These are phyloP conservation scores for Mycena olivaceomarginata DNA, from an alignment of 768 basidiomycete genomes.

Conservation along the genomic window DNA sequence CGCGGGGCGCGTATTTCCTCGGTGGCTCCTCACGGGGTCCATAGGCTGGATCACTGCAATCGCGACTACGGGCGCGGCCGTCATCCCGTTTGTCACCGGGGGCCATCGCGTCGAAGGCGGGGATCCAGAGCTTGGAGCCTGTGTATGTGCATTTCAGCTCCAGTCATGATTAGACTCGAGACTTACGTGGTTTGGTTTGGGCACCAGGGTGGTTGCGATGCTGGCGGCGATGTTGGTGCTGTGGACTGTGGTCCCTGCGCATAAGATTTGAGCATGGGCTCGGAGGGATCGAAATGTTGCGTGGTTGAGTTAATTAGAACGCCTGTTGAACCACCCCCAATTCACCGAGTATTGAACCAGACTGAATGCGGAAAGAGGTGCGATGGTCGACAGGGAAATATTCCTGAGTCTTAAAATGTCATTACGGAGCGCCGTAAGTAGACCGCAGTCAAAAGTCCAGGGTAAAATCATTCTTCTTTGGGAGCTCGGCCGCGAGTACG, in stretches of 20 bases:
- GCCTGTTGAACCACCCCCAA: not conserved
- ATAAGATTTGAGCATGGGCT: not conserved
- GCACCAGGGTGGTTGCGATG: slow-evolving; percentile 59
- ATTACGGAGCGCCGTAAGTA: not conserved
- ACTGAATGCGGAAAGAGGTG: not conserved
- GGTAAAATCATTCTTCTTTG: slow-evolving; percentile 1
- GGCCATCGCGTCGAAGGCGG: slow-evolving; percentile 75
- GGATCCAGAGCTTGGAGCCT: slow-evolving; percentile 76
- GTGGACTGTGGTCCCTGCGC: slow-evolving; percentile 61
- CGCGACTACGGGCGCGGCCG: slow-evolving; percentile 70
- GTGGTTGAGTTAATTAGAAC: not conserved
- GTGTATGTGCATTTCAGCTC: slow-evolving; percentile 66
- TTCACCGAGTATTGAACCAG: not conserved
- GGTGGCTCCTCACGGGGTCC: slow-evolving; percentile 66
- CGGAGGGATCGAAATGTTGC: not conserved
- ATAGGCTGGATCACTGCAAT: slow-evolving; percentile 74
- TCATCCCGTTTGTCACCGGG: slow-evolving; percentile 73
- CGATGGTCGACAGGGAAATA: too few relatives aligned
- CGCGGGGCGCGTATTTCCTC: slow-evolving; percentile 47
- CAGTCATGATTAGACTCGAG: slow-evolving; percentile 56
- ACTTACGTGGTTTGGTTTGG: slow-evolving; percentile 52
- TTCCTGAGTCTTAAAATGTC: too few relatives aligned
- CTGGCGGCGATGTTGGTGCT: slow-evolving; percentile 62
- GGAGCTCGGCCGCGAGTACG: slow-evolving; percentile 70
- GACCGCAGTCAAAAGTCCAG: too few relatives aligned